Base-by-base conservation (phyloP, 2,329 filamentous ascomycete genomes). In the Fusarium scirpi region DNA sequence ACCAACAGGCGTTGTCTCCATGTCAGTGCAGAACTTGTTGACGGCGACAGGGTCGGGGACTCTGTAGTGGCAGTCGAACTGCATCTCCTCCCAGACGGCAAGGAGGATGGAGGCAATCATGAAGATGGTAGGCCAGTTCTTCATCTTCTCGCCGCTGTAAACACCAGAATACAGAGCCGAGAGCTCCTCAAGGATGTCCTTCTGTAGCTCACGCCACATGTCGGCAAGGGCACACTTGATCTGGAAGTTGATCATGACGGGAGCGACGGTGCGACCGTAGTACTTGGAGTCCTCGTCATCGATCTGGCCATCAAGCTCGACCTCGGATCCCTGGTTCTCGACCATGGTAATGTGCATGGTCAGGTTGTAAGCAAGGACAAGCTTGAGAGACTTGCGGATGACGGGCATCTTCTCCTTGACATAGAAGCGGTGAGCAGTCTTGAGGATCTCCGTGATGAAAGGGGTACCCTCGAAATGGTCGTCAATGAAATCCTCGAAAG, bases 221-320 rank as follows among this genome's bases (percentile, higher is more conserved):
- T 97, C 94, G 72, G 94, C 95, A 83, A 98, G 91, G 58, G 94
- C 94, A 77, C 93, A 96, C 88, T 98, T 98, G 85, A 98, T 94
- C 84, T 98, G 94, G 89, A 98, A 98, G 86, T 98, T 98, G 88
- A 98, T 97, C 94, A 98, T 97, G 78, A 98, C 94, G 15, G 95
- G 95, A 18, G 95, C 95, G 69, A 97, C 90, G 38, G 92, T 94
- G 85, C 95, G 95, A 77, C 94, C 94, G 75, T 88, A 91, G 85
- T 92, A 98, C 79, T 93, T 96, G 72, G 94, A 97, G 57, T 91
- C 89, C 76, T 93, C 89, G 76, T 96, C 92, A 54, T 95, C 90
- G 70, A 98, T 95, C 83, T 93, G 91, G 70, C 94, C 95, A 58
- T 92, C 86, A 78, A 94, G 85, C 25, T 85, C 83, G 69, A 94